phyloP scores from a whole-genome alignment of 768 basidiomycete genomes.

The Cyclocybe cylindracea region DNA sequence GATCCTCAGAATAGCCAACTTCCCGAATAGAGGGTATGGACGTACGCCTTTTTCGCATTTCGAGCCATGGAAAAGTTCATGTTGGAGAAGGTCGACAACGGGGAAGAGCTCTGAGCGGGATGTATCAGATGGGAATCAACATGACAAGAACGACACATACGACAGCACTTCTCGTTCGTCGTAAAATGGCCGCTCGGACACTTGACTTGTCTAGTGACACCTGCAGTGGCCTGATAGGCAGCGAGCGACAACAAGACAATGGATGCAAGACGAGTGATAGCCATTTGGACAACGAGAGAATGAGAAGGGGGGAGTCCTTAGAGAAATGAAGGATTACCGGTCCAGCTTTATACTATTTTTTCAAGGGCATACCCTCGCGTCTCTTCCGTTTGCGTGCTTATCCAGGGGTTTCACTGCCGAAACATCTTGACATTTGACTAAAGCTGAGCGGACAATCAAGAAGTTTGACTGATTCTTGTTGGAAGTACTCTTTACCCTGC shows the following conservation, averaged over 20 bases:
- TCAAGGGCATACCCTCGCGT: no score
- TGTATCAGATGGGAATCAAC: no score
- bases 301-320: not conserved
- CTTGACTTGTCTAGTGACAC: slow-evolving; percentile 20
- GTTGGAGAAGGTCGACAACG: slow-evolving; percentile 26
- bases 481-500: no score
- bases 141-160: slow-evolving; percentile 4
- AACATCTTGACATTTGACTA: no score
- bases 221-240: slow-evolving; percentile 10
- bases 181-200: slow-evolving; percentile 21
- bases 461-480: no score
- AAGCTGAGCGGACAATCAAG: no score
- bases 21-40: slow-evolving; percentile 1
- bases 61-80: slow-evolving; percentile 30
- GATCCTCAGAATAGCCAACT: no score
- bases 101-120: slow-evolving; percentile 11
- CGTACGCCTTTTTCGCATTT: slow-evolving; percentile 33
- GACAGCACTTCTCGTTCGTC: slow-evolving; percentile 16
- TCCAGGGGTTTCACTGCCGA: no score
- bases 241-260: slow-evolving; percentile 10
- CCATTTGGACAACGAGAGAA: slow-evolving; percentile 6
- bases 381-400: no score
- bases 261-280: slow-evolving; percentile 9
- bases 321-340: no score
- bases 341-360: no score